Percentiles rank a stretch among this genome's conserved stretches.
phyloP scores from a whole-genome alignment of 2,329 filamentous ascomycete species.

The Diaporthe citri region DNA sequence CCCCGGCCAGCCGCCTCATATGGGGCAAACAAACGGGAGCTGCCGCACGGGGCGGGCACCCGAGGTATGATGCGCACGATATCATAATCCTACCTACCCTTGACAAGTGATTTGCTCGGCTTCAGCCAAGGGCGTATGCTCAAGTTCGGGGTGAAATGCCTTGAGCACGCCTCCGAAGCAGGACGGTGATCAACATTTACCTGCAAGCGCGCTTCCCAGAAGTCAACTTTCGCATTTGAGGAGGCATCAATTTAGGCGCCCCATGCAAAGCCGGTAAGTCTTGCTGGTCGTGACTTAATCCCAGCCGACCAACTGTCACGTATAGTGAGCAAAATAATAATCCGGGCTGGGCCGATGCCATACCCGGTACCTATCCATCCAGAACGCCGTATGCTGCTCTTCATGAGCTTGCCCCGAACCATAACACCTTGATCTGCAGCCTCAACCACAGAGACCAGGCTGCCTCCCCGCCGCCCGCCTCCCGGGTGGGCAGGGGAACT shows the following conservation, averaged over 20 bases:
- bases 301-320: neutral
- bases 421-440: neutral
- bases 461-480: neutral
- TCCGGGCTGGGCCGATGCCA: neutral
- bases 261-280: neutral
- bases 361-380: neutral
- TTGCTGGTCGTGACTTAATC: neutral
- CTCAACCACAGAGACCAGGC: neutral
- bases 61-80: neutral
- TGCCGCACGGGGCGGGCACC: neutral
- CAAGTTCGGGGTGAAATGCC: neutral
- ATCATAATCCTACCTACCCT: neutral
- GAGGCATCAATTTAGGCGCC: conserved; percentile 12
- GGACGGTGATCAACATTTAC: neutral
- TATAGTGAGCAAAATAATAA: neutral
- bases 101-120: neutral
- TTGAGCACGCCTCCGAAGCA: neutral
- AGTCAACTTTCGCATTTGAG: neutral
- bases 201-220: neutral
- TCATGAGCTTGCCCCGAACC: neutral
- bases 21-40: neutral
- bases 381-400: conserved; percentile 24
- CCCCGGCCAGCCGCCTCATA: neutral
- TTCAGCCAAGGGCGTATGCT: neutral
- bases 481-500: neutral